phyloP scores from a whole-genome alignment of 148 eudicot species.

The Silene conica region DNA sequence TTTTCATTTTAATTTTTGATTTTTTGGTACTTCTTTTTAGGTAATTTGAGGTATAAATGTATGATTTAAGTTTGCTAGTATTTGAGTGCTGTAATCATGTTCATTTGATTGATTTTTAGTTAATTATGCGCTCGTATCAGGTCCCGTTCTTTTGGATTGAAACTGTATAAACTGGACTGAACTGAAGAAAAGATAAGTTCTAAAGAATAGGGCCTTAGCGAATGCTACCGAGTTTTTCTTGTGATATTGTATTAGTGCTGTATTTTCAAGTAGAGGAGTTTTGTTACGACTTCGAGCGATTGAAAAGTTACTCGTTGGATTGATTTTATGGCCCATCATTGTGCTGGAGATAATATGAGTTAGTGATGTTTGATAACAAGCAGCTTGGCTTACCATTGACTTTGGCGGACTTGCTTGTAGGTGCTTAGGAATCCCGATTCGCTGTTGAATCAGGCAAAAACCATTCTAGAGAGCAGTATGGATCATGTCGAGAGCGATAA shows the following conservation, averaged over 20 bases:
- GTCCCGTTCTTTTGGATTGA: neutral
- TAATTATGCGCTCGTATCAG: neutral
- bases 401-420: conserved; percentile 29
- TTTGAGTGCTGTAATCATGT: neutral
- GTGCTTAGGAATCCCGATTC: conserved; percentile 38
- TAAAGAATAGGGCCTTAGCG: too few species aligned
- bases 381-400: conserved; percentile 1
- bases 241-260: neutral
- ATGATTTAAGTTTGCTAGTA: neutral
- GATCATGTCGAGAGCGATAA: conserved; percentile 28
- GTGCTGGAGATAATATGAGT: neutral
- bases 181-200: too few species aligned
- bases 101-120: neutral
- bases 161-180: neutral
- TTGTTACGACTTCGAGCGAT: neutral
- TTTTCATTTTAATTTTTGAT: neutral
- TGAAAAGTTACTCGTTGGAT: neutral
- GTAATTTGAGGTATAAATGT: neutral
- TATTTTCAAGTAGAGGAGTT: neutral
- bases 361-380: neutral
- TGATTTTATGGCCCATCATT: too few species aligned
- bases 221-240: neutral
- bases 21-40: neutral
- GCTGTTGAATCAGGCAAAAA: conserved; percentile 43
- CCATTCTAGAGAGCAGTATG: conserved; percentile 35